Evolutionary conservation across 257 asterid species (phyloP).

Genomic region (Dorcoceras hygrometricum): DNA sequence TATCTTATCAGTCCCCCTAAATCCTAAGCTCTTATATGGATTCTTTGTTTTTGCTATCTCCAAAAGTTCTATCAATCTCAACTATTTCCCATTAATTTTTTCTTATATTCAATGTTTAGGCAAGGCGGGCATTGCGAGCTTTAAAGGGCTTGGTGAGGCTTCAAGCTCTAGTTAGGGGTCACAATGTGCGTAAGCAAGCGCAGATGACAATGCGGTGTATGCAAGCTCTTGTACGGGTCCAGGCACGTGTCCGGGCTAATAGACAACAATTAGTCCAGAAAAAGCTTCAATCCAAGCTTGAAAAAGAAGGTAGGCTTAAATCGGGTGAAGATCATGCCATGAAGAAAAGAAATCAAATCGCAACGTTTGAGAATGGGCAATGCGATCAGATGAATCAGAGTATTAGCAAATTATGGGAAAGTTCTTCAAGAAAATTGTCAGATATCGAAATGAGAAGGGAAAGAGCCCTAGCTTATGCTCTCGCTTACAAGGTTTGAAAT

Average conservation of each 20-base stretch:
- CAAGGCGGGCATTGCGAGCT: slow-evolving; percentile 49
- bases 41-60: background rate
- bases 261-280: slow-evolving; percentile 28
- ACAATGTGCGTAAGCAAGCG: slow-evolving; percentile 45
- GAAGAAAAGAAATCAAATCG: slow-evolving; percentile 32
- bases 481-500: slow-evolving; percentile 59
- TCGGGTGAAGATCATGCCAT: slow-evolving; percentile 33
- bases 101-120: slow-evolving; percentile 21
- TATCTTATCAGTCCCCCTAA: background rate
- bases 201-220: slow-evolving; percentile 42
- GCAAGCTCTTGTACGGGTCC: slow-evolving; percentile 51
- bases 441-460: slow-evolving; percentile 60
- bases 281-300: slow-evolving; percentile 34
- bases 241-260: slow-evolving; percentile 27
- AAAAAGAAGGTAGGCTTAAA: slow-evolving; percentile 30
- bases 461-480: slow-evolving; percentile 72
- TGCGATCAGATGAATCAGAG: slow-evolving; percentile 47
- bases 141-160: slow-evolving; percentile 47
- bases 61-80: background rate
- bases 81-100: background rate
- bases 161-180: slow-evolving; percentile 51
- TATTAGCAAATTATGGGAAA: slow-evolving; percentile 45
- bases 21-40: background rate
- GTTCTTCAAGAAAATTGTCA: slow-evolving; percentile 39
- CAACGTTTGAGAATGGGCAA: slow-evolving; percentile 40